Conservation (phyloP, 2,329 filamentous ascomycete genomes). For the Apiospora saccharicola region DNA sequence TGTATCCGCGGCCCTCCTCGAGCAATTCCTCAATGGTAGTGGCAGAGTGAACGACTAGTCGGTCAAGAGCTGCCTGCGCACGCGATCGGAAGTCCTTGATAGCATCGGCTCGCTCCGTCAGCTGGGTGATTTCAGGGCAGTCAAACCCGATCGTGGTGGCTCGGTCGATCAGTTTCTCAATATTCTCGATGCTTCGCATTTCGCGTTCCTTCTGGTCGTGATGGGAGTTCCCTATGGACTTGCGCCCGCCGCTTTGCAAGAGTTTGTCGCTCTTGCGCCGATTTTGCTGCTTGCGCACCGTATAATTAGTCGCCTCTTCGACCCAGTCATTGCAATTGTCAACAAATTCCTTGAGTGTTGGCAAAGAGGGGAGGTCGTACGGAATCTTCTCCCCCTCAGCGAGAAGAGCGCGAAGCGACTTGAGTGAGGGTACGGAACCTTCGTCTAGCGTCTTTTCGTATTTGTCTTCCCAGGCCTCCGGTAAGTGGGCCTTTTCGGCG, state of each 20-base stretch:
- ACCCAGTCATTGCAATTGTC: slow-evolving; percentile 98
- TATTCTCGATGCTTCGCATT: slow-evolving; percentile 86
- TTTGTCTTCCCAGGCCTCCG: slow-evolving; percentile 90
- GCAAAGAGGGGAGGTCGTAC: slow-evolving; percentile 83
- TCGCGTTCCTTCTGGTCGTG: slow-evolving; percentile 86
- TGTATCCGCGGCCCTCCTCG: slow-evolving; percentile 88
- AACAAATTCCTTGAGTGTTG: slow-evolving; percentile 86
- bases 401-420: slow-evolving; percentile 81
- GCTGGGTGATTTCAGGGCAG: slow-evolving; percentile 84
- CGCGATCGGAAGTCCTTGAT: slow-evolving; percentile 86
- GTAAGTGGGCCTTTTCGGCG: slow-evolving; percentile 83
- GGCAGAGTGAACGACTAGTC: slow-evolving; percentile 67
- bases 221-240: slow-evolving; percentile 63
- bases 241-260: slow-evolving; percentile 78
- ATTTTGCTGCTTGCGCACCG: slow-evolving; percentile 96
- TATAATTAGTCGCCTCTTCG: slow-evolving; percentile 95
- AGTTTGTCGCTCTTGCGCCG: slow-evolving; percentile 92
- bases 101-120: slow-evolving; percentile 84
- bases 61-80: slow-evolving; percentile 74
- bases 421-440: slow-evolving; percentile 83
- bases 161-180: slow-evolving; percentile 82
- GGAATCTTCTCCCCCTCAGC: slow-evolving; percentile 97
- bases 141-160: slow-evolving; percentile 92
- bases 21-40: slow-evolving; percentile 87
- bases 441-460: slow-evolving; percentile 85